Evolutionary conservation across 176 grass and related monocot species (phyloP), one percentile per base, ranked within the genome.

Genomic region (Eleusine coracana): DNA sequence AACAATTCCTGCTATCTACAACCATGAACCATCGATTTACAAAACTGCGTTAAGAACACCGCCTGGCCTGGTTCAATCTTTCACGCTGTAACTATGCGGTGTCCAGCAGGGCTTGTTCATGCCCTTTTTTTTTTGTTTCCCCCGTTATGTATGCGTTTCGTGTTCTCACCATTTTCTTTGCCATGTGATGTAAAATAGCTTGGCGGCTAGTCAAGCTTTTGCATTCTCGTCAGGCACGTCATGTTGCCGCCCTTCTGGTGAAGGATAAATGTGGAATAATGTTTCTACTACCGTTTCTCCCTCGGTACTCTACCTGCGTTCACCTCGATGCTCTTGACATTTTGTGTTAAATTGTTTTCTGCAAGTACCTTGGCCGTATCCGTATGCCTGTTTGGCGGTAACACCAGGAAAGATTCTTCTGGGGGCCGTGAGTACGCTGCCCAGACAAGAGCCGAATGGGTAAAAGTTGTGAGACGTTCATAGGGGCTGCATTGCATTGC

Each of bases 331-430:
- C 46, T 45, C 40, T 80, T 75, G 52, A 14, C 23, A 42, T 60
- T 59, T 66, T 66, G 63, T 52, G 82, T 7, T 62, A 12, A 61
- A 48, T 58, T 85, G 82, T 65, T 71, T 80, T 66, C 56, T 66
- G 66, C 46, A 4, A 64, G 18, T 71, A 56, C 37, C 37, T 71
- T 81, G 83, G 78, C 48, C 29, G 46, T 71, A 73, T 81, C 48
- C 29, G 46, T 71, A 73, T 81, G 37, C 48, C 46, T 39, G 72
- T 71, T 48, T 85, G 77, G 72, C 48, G 82, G 37, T 34, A 68
- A 66, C 72, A 77, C 72, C 56, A 40, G 37, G 20, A 89, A 86
- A 89, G 78, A 86, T 89, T 86, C 45, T 77, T 10, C 69, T 39
- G 34, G 72, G 65, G 13, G 0, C 14, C 18, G 46, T 67, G 77